Evolutionary conservation across 257 asterid genomes (phyloP).

Genomic region (Solanum pinnatisectum): DNA sequence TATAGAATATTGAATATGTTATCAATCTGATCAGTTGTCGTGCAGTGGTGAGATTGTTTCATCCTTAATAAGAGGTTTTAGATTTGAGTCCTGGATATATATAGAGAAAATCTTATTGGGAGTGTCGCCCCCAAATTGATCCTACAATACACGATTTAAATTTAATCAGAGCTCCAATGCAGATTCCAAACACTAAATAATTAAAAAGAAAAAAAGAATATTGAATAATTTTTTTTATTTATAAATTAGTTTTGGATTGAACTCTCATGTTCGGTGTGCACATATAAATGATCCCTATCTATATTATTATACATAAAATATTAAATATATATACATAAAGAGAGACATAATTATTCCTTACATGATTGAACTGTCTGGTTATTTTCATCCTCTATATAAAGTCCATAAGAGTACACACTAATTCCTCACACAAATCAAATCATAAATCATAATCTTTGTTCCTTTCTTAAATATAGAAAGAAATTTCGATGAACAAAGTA

Average conservation of each 20-base stretch:
- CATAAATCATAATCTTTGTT: background rate
- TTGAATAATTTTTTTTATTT: background rate
- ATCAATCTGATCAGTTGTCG: too few relatives aligned
- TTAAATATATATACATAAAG: background rate
- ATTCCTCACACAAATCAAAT: background rate
- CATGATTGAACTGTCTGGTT: background rate
- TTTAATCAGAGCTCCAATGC: too few relatives aligned
- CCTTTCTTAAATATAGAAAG: background rate
- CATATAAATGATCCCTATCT: background rate
- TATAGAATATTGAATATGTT: background rate
- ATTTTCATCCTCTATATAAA: background rate
- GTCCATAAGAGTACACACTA: background rate
- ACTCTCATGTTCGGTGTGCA: background rate
- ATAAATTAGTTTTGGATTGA: background rate
- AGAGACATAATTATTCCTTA: background rate
- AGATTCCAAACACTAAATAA: too few relatives aligned
- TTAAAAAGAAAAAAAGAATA: background rate
- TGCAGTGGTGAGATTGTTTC: too few relatives aligned
- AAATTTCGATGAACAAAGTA: background rate
- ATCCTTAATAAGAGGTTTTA: too few relatives aligned
- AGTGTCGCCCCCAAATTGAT: too few relatives aligned
- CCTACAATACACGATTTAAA: too few relatives aligned
- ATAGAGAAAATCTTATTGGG: too few relatives aligned
- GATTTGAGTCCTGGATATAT: too few relatives aligned
- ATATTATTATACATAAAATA: background rate